Percentiles rank a stretch among this genome's conserved stretches.
These are phyloP conservation scores for Candida wancherniae DNA, from an alignment of 805 yeast species.

Conservation along the genomic window DNA sequence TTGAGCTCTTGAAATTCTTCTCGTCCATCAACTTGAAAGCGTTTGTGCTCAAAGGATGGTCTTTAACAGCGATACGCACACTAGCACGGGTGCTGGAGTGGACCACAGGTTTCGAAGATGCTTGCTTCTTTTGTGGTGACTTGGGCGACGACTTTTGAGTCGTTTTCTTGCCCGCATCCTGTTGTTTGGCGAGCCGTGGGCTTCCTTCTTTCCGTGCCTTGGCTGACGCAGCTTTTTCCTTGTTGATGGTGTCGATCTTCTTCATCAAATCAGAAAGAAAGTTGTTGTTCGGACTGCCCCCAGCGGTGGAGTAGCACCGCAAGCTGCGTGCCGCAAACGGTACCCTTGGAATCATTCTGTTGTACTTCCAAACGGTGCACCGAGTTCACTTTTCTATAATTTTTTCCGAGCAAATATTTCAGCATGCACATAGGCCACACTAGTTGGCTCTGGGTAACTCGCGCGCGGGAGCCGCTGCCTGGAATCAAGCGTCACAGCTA, in stretches of 20 bases:
- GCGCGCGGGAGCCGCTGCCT: too few species aligned
- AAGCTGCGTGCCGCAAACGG: slow-evolving; percentile 2
- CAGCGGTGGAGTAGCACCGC: slow-evolving; percentile 10
- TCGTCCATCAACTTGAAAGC: slow-evolving; percentile 12
- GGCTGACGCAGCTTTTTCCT: slow-evolving; percentile 6
- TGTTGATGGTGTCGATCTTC: slow-evolving; percentile 31
- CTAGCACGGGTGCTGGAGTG: slow-evolving; percentile 1
- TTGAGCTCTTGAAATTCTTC: slow-evolving; percentile 2
- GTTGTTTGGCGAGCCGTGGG: neutral
- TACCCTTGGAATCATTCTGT: too few species aligned
- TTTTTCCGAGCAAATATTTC: too few species aligned
- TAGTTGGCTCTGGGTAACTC: too few species aligned
- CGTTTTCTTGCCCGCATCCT: neutral
- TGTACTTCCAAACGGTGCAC: too few species aligned
- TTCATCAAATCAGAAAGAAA: slow-evolving; percentile 35
- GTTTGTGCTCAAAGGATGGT: slow-evolving; percentile 18
- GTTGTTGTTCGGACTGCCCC: slow-evolving; percentile 6
- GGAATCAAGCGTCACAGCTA: too few species aligned
- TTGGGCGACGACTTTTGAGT: slow-evolving; percentile 1
- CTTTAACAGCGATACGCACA: slow-evolving; percentile 9
- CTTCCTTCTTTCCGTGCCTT: neutral
- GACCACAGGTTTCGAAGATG: neutral
- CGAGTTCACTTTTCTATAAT: too few species aligned
- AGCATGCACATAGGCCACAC: too few species aligned
- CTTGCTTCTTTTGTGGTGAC: neutral